Evolutionary conservation across 495 filamentous ascomycete genomes (phyloP), one percentile per base, ranked within the genome.

Genomic region (Pyrenula massariospora): DNA sequence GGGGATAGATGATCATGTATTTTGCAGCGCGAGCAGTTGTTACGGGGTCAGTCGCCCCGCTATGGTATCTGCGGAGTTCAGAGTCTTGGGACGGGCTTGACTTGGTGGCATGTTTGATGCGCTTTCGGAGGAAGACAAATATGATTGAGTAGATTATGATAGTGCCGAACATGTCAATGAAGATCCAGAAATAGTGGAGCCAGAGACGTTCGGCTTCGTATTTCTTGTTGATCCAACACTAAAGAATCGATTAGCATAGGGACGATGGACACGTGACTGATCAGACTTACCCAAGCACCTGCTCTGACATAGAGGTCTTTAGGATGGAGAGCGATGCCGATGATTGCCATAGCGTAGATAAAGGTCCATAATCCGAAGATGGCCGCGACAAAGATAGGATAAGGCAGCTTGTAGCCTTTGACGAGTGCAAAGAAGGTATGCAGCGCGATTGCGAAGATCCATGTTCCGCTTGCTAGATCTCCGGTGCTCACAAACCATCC

Each of bases 141-240:
- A 87, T 81, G 56, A 84, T 66, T 1, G 71, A 70, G 67, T 91
- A 91, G 12, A 89, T 74, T 48, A 73, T 56, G 52, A 83, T 75
- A 12, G 84, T 87, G 20, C 81, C 64, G 60, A 84, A 79, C 58
- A 89, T 79, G 54, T 79, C 73, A 50, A 89, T 67, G 69, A 90
- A 89, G 67, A 90, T 87, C 79, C 84, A 91, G 59, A 90, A 75
- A 63, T 91, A 91, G 62, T 91, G 87, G 20, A 84, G 77, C 73
- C 78, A 81, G 0, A 91, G 77, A 59, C 86, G 86, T 48, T 82
- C 71, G 3, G 65, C 61, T 56, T 82, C 76, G 66, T 82, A 87
- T 1, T 75, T 66, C 47, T 73, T 65, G 60, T 78, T 84, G 25
- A 89, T 78, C 86, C 86, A 89, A 67, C 86, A 89, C 86, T 86